Base-by-base conservation (phyloP, 2,329 filamentous ascomycete genomes). In the Allantophomopsis cytisporea region DNA sequence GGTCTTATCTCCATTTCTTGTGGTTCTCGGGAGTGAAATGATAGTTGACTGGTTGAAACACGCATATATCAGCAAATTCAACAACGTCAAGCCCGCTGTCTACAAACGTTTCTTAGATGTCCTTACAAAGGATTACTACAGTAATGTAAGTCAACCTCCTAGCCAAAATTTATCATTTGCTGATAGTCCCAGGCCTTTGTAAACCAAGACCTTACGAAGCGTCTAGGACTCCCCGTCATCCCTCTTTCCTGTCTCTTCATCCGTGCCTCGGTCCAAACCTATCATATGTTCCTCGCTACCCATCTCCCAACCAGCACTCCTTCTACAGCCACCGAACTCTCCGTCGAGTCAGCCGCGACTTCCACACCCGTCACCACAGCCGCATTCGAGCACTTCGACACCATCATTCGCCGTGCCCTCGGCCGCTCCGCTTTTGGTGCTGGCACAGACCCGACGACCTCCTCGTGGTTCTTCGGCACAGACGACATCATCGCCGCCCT, bases 11-110 rank as follows among this genome's bases (percentile, higher is more conserved):
- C 93, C 91, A 0, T 98, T 98, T 50, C 63, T 98, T 11, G 78
- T 98, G 7, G 93, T 98, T 0, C 73, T 98, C 6, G 89, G 88
- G 1, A 94, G 87, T 45, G 91, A 98, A 61, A 95, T 95, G 80
- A 64, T 94, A 7, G 91, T 98, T 2, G 91, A 98, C 60, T 88
- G 84, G 74, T 74, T 95, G 58, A 98, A 98, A 59, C 93, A 98
- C 55, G 86, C 86, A 16, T 98, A 96, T 56, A 93, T 98, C 56
- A 88, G 80, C 56, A 98, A 98, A 56, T 98, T 98, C 65, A 98
- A 98, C 67, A 94, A 94, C 51, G 87, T 88, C 49, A 89, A 91
- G 47, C 91, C 91, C 3, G 76, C 73, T 6, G 83, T 98, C 41
- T 98, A 98, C 58, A 74, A 77, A 39, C 77, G 87, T 17, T 94